Evolutionary conservation across 441 rosid species (phyloP).

Genomic region (Cnidoscolus chayamansa): DNA sequence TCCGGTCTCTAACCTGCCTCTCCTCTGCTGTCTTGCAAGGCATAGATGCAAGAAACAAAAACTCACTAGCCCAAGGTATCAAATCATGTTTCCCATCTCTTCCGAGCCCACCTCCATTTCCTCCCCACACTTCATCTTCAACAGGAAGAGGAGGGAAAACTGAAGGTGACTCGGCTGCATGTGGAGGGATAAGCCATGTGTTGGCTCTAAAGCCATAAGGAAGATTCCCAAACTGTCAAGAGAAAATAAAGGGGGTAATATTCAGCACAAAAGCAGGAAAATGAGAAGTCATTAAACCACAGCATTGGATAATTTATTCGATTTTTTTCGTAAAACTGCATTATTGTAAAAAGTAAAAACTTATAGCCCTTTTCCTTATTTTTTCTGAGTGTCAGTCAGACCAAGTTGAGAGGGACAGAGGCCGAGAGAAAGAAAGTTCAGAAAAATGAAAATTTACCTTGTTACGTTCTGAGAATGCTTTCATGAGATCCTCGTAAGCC

Average conservation of each 20-base stretch:
- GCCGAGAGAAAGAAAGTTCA: not conserved
- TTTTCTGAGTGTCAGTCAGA: constrained; percentile 13
- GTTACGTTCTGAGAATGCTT: constrained; percentile 84
- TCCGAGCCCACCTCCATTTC: constrained; percentile 69
- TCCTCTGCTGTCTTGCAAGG: constrained; percentile 67
- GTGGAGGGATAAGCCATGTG: constrained; percentile 65
- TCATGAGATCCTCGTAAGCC: constrained; percentile 82
- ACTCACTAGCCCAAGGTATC: constrained; percentile 62
- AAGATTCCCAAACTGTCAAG: constrained; percentile 65
- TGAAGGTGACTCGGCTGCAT: constrained; percentile 41
- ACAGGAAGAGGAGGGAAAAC: constrained; percentile 47
- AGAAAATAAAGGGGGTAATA: not conserved
- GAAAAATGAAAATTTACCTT: constrained; percentile 46
- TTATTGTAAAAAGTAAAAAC: not conserved
- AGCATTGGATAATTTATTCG: not conserved
- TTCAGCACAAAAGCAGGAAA: not conserved
- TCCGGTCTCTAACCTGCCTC: constrained; percentile 64
- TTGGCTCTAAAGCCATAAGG: constrained; percentile 70
- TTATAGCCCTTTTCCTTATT: not conserved
- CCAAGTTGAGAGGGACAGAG: constrained; percentile 5
- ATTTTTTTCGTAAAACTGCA: not conserved
- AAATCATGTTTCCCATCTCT: constrained; percentile 52
- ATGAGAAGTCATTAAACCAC: not conserved
- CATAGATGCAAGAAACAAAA: constrained; percentile 48
- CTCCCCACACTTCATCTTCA: constrained; percentile 70